Evolutionary conservation across 2,329 filamentous ascomycete species (phyloP).

Genomic region (Dactylellina cionopaga): DNA sequence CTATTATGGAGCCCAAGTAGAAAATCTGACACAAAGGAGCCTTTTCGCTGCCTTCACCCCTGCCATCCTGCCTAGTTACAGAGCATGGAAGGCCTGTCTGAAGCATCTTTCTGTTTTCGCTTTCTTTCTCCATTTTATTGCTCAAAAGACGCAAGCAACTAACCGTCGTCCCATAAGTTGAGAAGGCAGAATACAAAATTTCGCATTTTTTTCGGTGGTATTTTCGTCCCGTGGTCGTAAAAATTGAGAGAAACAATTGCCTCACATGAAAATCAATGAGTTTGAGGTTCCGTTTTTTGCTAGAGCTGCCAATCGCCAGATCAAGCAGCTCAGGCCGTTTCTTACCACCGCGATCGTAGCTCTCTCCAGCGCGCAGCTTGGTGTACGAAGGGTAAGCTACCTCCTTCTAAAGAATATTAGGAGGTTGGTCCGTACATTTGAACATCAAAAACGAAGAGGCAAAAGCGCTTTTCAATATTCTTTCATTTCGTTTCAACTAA

Average conservation of each 20-base stretch:
- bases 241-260: conserved; percentile 51
- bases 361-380: too few relatives aligned
- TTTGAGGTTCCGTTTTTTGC: not conserved
- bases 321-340: conserved; percentile 18
- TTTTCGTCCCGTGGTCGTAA: conserved; percentile 2
- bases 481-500: conserved; percentile 1
- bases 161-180: conserved; percentile 17
- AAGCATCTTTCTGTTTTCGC: conserved; percentile 25
- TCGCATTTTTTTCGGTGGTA: conserved; percentile 28
- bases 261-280: conserved; percentile 26
- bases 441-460: conserved; percentile 18
- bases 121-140: conserved; percentile 51
- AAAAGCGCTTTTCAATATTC: conserved; percentile 5
- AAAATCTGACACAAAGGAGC: conserved; percentile 52
- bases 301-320: conserved; percentile 13
- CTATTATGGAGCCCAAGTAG: conserved; percentile 37
- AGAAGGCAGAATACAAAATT: conserved; percentile 26
- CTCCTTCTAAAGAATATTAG: conserved; percentile 10
- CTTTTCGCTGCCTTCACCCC: conserved; percentile 49
- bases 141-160: conserved; percentile 45
- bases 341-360: conserved; percentile 5
- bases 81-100: conserved; percentile 44
- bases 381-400: too few relatives aligned
- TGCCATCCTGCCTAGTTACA: conserved; percentile 49
- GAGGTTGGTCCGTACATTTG: conserved; percentile 29